These are phyloP conservation scores for Lepiota subincarnata DNA, from an alignment of 768 basidiomycete species.

Conservation along the genomic window DNA sequence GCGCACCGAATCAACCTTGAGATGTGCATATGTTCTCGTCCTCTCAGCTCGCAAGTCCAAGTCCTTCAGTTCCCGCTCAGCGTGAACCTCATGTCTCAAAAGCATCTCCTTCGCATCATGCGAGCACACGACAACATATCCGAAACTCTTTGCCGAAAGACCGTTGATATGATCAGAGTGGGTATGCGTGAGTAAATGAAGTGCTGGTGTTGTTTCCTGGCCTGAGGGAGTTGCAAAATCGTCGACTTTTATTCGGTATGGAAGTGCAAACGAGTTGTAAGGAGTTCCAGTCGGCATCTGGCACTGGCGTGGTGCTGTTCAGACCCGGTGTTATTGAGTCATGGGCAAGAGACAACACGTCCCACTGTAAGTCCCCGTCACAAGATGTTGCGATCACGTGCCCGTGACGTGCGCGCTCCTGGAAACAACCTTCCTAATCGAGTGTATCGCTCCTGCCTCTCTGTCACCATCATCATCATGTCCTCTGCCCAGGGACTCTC, in stretches of 20 bases:
- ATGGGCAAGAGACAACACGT: neutral
- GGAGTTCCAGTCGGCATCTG: slow-evolving; percentile 76
- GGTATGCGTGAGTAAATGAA: slow-evolving; percentile 85
- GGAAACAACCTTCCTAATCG: neutral
- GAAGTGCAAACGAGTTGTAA: slow-evolving; percentile 64
- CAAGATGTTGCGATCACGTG: no score
- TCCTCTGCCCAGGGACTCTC: slow-evolving; percentile 13
- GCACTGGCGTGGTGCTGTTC: neutral
- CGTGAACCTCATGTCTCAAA: slow-evolving; percentile 67
- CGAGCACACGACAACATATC: slow-evolving; percentile 71
- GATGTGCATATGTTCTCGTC: slow-evolving; percentile 59
- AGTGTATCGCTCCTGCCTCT: slow-evolving; percentile 1
- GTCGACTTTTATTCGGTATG: slow-evolving; percentile 86
- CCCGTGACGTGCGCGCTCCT: no score
- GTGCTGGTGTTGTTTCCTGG: slow-evolving; percentile 34
- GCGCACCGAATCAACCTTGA: slow-evolving; percentile 52
- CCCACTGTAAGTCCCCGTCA: no score
- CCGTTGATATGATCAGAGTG: slow-evolving; percentile 87
- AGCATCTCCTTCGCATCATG: slow-evolving; percentile 85
- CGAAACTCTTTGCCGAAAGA: slow-evolving; percentile 71
- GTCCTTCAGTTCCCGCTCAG: slow-evolving; percentile 57
- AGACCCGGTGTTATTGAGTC: slow-evolving; percentile 3
- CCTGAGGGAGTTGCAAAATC: slow-evolving; percentile 52
- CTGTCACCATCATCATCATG: slow-evolving; percentile 21
- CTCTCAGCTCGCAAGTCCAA: slow-evolving; percentile 46